phyloP scores from a whole-genome alignment of 352 stramenopile genomes.

The Globisporangium mamillatum region DNA sequence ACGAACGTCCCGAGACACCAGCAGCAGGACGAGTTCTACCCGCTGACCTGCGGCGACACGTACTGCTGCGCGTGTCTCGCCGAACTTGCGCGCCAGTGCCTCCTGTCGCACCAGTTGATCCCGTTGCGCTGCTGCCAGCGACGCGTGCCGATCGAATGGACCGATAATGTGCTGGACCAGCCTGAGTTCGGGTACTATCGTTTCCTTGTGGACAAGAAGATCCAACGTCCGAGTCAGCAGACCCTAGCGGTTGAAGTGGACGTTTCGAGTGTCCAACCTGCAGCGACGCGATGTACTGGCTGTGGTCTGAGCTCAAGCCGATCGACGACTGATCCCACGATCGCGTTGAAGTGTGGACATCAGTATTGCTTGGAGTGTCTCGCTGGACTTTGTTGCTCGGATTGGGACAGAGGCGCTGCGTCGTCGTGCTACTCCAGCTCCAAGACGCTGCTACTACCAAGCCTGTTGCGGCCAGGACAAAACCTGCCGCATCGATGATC shows the following conservation, averaged over 20 bases:
- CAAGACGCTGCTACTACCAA: neutral
- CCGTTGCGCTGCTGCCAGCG: conserved; percentile 40
- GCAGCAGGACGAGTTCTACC: conserved; percentile 21
- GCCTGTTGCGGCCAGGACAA: neutral
- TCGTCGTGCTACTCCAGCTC: neutral
- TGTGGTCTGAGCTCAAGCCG: neutral
- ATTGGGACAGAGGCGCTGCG: neutral
- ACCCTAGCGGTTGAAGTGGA: neutral
- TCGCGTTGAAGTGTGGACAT: neutral
- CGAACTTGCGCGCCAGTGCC: conserved; percentile 14
- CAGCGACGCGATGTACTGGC: neutral
- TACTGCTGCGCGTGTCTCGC: conserved; percentile 34
- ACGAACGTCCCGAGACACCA: neutral
- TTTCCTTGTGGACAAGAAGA: conserved; percentile 22
- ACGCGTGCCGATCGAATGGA: conserved; percentile 26
- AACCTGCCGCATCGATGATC: neutral
- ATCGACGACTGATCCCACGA: neutral
- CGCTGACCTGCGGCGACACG: conserved; percentile 37
- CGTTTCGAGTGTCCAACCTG: neutral
- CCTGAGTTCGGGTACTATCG: conserved; percentile 45
- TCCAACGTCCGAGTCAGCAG: neutral
- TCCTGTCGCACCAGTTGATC: conserved; percentile 21
- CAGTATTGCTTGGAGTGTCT: neutral
- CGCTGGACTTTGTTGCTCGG: neutral
- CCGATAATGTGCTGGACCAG: conserved; percentile 28